phyloP scores from a whole-genome alignment of 257 asterid genomes.

The Hygrophila difformis region DNA sequence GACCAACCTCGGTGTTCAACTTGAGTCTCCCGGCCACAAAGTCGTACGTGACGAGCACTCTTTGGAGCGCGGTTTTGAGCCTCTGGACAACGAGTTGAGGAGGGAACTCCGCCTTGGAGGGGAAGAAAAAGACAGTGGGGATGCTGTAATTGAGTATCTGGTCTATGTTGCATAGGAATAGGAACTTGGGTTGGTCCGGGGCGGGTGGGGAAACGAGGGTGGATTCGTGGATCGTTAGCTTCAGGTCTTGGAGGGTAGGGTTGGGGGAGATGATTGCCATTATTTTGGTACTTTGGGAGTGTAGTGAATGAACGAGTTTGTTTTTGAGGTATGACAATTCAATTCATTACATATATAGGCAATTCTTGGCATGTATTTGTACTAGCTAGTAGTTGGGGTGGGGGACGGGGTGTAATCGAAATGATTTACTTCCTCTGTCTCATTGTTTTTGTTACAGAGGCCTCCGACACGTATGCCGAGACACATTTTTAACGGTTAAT shows the following conservation, averaged over 20 bases:
- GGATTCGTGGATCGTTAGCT: constrained; percentile 45
- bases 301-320: too few species aligned
- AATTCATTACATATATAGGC: too few species aligned
- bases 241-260: constrained; percentile 43
- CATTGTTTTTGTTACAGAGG: too few species aligned
- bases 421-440: too few species aligned
- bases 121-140: constrained; percentile 56
- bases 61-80: constrained; percentile 33
- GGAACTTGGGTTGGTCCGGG: constrained; percentile 8
- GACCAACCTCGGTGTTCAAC: constrained; percentile 24
- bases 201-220: constrained; percentile 33
- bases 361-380: too few species aligned
- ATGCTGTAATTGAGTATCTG: constrained; percentile 52
- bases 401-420: too few species aligned
- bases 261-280: constrained; percentile 40
- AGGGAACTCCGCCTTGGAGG: constrained; percentile 34
- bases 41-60: constrained; percentile 40
- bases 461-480: too few species aligned
- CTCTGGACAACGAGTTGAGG: constrained; percentile 28
- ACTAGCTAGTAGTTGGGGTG: too few species aligned
- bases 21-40: constrained; percentile 59
- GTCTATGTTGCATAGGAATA: constrained; percentile 58
- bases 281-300: too few species aligned
- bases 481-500: too few species aligned
- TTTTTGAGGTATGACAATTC: too few species aligned